Conservation (phyloP, 352 stramenopile species). For the Phytophthora fragariae region DNA sequence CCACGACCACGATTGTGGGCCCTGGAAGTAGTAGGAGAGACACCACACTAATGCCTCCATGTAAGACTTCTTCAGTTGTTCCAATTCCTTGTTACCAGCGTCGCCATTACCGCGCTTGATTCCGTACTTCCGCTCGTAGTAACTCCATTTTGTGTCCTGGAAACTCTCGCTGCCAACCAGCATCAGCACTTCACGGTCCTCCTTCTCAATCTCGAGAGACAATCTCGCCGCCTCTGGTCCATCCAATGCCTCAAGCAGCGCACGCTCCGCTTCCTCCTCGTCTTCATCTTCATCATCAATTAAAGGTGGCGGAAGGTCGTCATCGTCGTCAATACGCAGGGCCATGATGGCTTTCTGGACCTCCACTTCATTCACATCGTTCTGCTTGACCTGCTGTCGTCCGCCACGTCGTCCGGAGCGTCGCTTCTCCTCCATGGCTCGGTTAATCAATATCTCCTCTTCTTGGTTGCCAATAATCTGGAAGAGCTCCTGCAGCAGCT, state of each 20-base stretch:
- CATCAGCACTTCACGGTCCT: conserved; percentile 58
- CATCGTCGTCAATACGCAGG: conserved; percentile 53
- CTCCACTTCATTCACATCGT: conserved; percentile 55
- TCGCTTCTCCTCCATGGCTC: conserved; percentile 64
- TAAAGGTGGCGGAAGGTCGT: conserved; percentile 41
- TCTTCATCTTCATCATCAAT: conserved; percentile 57
- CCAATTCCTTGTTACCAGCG: conserved; percentile 59
- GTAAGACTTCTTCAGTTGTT: conserved; percentile 78
- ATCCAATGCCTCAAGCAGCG: conserved; percentile 70
- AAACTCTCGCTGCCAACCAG: conserved; percentile 76
- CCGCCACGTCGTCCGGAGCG: conserved; percentile 44
- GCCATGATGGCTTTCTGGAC: conserved; percentile 59
- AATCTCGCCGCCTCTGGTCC: conserved; percentile 55
- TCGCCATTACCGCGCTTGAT: conserved; percentile 66
- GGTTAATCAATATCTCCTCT: conserved; percentile 93
- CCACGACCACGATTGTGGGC: conserved; percentile 98
- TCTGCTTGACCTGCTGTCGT: conserved; percentile 38
- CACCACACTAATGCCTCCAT: conserved; percentile 86
- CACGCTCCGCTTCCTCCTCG: conserved; percentile 61
- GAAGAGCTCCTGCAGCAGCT: conserved; percentile 94
- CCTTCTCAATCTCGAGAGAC: conserved; percentile 50
- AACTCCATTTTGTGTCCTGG: conserved; percentile 87
- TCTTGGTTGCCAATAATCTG: conserved; percentile 94
- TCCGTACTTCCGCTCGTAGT: conserved; percentile 87
- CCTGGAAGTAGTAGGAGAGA: conserved; percentile 90